These are phyloP conservation scores for Tuber indicum DNA, from an alignment of 495 filamentous ascomycete genomes.

Conservation along the genomic window DNA sequence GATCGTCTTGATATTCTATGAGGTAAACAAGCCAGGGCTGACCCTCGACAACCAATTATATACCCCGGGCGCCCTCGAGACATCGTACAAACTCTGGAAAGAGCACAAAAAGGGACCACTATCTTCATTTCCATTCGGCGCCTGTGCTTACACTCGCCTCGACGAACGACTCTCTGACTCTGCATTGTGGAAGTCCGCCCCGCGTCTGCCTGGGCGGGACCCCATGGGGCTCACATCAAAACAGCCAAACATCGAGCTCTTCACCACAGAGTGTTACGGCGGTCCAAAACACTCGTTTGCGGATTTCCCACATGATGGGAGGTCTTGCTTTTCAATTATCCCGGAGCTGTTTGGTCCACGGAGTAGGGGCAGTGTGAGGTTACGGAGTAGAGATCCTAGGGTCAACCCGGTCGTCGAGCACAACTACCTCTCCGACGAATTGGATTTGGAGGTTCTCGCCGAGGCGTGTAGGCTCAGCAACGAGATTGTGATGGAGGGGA, in stretches of 20 bases:
- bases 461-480: conserved; percentile 52
- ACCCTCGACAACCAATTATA: conserved; percentile 47
- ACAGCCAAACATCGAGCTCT: conserved; percentile 52
- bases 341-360: conserved; percentile 38
- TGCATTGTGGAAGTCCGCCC: conserved; percentile 46
- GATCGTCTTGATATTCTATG: conserved; percentile 50
- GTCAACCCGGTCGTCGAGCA: conserved; percentile 50
- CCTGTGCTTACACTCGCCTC: conserved; percentile 51
- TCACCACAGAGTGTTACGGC: conserved; percentile 51
- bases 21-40: conserved; percentile 46
- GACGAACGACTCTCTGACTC: conserved; percentile 49
- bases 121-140: conserved; percentile 51
- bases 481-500: conserved; percentile 51
- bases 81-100: conserved; percentile 48
- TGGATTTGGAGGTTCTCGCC: conserved; percentile 49
- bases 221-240: conserved; percentile 49
- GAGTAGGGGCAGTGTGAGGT: conserved; percentile 45
- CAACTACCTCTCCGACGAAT: conserved; percentile 48
- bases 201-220: conserved; percentile 47
- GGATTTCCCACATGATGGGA: conserved; percentile 46
- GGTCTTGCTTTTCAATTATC: conserved; percentile 46
- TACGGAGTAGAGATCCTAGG: conserved; percentile 43
- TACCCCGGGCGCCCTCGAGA: conserved; percentile 44
- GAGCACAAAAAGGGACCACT: conserved; percentile 50
- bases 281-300: conserved; percentile 49